Evolutionary conservation across 2,329 filamentous ascomycete species (phyloP).

Genomic region (Aspergillus texensis): DNA sequence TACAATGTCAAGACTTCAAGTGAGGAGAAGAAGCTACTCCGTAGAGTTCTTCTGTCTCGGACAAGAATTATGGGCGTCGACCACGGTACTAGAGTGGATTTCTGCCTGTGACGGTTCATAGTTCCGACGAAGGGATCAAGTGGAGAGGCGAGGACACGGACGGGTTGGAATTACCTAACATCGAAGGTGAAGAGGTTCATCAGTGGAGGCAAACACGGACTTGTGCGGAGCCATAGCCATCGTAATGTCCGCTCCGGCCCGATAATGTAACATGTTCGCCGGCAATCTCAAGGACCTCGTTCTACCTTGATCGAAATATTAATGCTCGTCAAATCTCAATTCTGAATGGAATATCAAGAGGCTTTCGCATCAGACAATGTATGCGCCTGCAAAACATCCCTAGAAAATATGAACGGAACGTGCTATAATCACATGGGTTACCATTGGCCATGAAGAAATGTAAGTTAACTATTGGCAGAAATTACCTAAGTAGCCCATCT

Average conservation of each 20-base stretch:
- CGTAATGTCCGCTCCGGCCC: background rate
- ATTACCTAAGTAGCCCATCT: background rate
- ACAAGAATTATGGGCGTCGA: background rate
- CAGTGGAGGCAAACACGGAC: slow-evolving; percentile 4
- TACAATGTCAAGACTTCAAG: background rate
- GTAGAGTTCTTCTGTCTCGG: background rate
- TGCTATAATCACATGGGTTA: background rate
- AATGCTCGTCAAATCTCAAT: no score
- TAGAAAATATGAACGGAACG: background rate
- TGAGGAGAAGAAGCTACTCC: background rate
- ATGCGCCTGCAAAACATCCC: background rate
- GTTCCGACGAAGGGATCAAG: background rate
- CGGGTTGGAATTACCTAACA: slow-evolving; percentile 2
- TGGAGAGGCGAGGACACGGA: background rate
- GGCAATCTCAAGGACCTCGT: background rate
- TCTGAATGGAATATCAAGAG: background rate
- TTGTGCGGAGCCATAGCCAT: background rate
- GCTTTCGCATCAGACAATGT: background rate
- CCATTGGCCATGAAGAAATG: background rate
- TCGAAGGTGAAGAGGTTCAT: background rate
- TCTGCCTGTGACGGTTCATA: no score
- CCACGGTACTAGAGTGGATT: background rate
- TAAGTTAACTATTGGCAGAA: background rate
- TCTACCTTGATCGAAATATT: no score
- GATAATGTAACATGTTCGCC: background rate